Evolutionary conservation across 768 basidiomycete species (phyloP), one percentile per base, ranked within the genome.

Genomic region (Lactarius sp.): DNA sequence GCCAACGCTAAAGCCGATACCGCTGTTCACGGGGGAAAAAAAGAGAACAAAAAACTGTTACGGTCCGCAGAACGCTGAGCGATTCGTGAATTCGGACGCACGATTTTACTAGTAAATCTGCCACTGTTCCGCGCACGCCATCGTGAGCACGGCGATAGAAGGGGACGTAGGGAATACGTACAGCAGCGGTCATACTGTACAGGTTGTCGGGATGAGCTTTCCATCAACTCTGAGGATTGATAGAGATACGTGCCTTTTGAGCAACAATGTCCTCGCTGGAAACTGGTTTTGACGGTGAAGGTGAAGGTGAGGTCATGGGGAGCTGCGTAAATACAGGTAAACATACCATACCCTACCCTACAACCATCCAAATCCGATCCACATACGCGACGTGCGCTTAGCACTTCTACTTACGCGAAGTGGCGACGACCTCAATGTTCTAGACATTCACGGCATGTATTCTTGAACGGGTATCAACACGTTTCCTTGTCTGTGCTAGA

Each of bases 241-340:
- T 4, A 18, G 33, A 18, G 6, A 39, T 52, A 56, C 70, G 50
- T 59, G 91, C 95, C 86, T 98, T 98, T 77, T 93, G 86, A 34
- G 85, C 86, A 67, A 97, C 79, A 70, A 91, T 83, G 74, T 96
- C 89, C 79, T 98, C 95, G 77, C 91, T 95, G 59, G 92, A 87
- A 54, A 85, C 73, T 57, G 87, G 81, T 76, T 86, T 87, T 64
- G 83, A 73, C 2, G 72, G 69, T 50, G 63, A 52, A 36, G 79
- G 13, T 50, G 63, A 52, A 31, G 79, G 13, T 46, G 59, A 72
- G 59, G 85, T 79, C 74, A 84, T 80, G 72, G 66, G 53, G 18
- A 52, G 37, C 4, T 46, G 22, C 9, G 53, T 52, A 63, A 68
- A 65, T 52, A 61, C 50, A 51, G 49, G 42, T 46, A 56, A 68